A percentile compares a stretch with the other conserved stretches of the same genome.
Conservation (phyloP, 2,329 filamentous ascomycete species). For the Annulohypoxylon truncatum region DNA sequence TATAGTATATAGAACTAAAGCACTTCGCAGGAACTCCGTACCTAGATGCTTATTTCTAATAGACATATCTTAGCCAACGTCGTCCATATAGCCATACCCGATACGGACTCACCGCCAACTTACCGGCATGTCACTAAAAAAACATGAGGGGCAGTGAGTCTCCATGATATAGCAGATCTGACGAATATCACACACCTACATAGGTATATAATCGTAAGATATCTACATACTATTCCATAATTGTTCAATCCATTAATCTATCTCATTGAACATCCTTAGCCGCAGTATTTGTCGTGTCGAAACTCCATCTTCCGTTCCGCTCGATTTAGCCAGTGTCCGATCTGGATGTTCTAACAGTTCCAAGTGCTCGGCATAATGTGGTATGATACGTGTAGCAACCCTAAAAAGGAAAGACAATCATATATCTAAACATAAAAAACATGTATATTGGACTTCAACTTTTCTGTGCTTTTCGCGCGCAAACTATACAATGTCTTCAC, state of each 20-base stretch:
- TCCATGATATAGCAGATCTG: background rate
- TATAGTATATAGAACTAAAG: background rate
- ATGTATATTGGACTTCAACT: conserved; percentile 6
- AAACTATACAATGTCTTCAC: conserved; percentile 25
- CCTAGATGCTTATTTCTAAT: background rate
- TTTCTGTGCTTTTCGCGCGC: conserved; percentile 2
- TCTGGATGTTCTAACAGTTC: background rate
- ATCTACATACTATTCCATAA: background rate
- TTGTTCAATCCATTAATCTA: background rate
- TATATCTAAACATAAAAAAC: background rate
- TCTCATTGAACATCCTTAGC: background rate
- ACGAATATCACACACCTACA: background rate
- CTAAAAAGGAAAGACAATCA: background rate
- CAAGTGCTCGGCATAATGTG: background rate
- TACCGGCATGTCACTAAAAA: background rate
- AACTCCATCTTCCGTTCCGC: background rate
- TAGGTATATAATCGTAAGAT: background rate
- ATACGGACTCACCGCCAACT: background rate
- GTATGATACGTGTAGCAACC: background rate
- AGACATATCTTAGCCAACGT: background rate
- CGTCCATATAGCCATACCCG: background rate
- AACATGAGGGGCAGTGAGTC: background rate
- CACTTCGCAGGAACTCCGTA: background rate
- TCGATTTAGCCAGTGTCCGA: background rate
- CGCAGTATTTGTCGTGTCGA: background rate